phyloP scores from a whole-genome alignment of 108 stramenopile species.

The Discostella pseudostelligera region DNA sequence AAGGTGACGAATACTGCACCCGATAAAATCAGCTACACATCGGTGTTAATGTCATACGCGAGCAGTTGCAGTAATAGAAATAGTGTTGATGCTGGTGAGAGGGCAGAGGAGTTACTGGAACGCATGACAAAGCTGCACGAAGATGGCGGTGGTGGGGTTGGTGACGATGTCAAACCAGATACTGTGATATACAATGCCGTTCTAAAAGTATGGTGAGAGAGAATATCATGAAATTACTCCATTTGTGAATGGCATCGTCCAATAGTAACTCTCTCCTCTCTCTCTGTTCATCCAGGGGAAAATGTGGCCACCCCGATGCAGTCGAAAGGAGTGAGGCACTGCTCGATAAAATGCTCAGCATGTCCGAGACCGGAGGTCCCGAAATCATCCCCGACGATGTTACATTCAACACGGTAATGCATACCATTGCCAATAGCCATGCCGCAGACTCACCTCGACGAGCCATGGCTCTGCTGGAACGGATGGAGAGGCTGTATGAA shows the following conservation, averaged over 20 bases:
- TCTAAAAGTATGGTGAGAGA: constrained; percentile 51
- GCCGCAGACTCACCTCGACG: constrained; percentile 39
- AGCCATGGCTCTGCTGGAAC: constrained; percentile 43
- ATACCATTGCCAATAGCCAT: constrained; percentile 42
- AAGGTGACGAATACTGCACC: constrained; percentile 21
- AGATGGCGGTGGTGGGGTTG: background rate
- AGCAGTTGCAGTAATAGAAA: constrained; percentile 1
- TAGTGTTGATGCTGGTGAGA: constrained; percentile 32
- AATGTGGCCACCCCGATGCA: constrained; percentile 20
- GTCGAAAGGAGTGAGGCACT: constrained; percentile 31
- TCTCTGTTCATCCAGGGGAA: constrained; percentile 18
- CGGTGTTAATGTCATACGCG: constrained; percentile 38
- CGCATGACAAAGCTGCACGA: constrained; percentile 23
- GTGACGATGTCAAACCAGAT: constrained; percentile 45
- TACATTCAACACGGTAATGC: constrained; percentile 50
- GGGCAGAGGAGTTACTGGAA: constrained; percentile 34
- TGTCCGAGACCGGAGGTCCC: constrained; percentile 21
- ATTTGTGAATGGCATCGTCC: background rate
- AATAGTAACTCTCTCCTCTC: background rate
- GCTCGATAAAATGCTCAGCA: constrained; percentile 33
- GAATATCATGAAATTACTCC: background rate
- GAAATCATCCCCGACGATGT: constrained; percentile 41
- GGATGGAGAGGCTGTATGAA: constrained; percentile 50
- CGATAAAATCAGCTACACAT: constrained; percentile 41
- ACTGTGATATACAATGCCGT: constrained; percentile 62